Percentiles rank a stretch among this genome's conserved stretches.
Conservation (phyloP, 331 rosid genomes). For the Ulmus americana region DNA sequence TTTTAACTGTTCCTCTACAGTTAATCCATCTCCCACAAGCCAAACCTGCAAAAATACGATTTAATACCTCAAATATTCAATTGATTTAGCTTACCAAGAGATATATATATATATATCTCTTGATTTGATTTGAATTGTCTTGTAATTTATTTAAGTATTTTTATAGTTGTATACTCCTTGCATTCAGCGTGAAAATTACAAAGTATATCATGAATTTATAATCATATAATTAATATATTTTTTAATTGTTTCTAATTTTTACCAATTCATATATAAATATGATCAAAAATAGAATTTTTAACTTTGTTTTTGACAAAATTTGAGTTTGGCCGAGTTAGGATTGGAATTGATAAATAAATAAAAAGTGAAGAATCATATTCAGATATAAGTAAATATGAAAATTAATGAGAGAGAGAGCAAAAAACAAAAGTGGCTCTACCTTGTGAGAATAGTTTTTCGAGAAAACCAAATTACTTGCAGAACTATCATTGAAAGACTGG, state of each 20-base stretch:
- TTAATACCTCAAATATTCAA: not conserved
- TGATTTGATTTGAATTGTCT: not conserved
- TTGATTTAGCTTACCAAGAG: not conserved
- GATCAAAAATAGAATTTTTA: too few species aligned
- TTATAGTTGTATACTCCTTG: too few species aligned
- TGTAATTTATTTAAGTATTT: too few species aligned
- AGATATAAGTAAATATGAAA: too few species aligned
- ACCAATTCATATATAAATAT: too few species aligned
- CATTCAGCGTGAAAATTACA: too few species aligned
- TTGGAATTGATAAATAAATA: not conserved
- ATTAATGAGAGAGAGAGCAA: too few species aligned
- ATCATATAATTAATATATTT: too few species aligned
- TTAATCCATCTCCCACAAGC: conserved; percentile 57
- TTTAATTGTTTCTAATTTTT: too few species aligned
- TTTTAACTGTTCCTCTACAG: conserved; percentile 36
- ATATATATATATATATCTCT: not conserved
- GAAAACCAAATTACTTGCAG: conserved; percentile 26
- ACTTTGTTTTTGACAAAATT: too few species aligned
- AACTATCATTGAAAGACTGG: conserved; percentile 22
- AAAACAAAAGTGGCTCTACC: conserved; percentile 14
- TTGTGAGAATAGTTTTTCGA: conserved; percentile 25
- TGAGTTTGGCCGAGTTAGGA: not conserved
- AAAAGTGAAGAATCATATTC: not conserved
- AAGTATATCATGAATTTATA: too few species aligned
- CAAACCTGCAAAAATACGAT: conserved; percentile 41